phyloP scores from a whole-genome alignment of 352 stramenopile genomes.

The Thalassiosira exigua region DNA sequence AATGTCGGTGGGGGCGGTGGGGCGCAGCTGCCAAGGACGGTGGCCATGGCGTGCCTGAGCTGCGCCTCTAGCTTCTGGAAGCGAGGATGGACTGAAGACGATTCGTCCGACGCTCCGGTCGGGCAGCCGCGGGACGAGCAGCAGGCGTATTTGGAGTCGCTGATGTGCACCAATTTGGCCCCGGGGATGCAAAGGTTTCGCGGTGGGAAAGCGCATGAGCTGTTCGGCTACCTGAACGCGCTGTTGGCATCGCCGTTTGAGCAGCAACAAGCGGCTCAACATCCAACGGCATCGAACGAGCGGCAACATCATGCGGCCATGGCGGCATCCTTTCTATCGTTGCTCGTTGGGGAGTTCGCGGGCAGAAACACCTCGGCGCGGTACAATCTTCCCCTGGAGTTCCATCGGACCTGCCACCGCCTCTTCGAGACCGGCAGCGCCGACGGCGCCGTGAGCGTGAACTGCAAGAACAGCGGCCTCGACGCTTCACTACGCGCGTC shows the following conservation, averaged over 20 bases:
- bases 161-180: conserved; percentile 30
- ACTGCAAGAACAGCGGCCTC: conserved; percentile 35
- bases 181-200: conserved; percentile 29
- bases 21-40: conserved; percentile 38
- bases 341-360: conserved; percentile 74
- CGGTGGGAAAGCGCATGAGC: conserved; percentile 26
- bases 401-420: conserved; percentile 70
- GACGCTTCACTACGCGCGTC: conserved; percentile 47
- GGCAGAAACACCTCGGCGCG: conserved; percentile 63
- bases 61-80: conserved; percentile 76
- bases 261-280: conserved; percentile 15
- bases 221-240: conserved; percentile 59
- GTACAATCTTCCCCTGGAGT: conserved; percentile 78
- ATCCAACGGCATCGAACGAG: not conserved
- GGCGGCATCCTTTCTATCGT: conserved; percentile 60
- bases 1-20: not conserved
- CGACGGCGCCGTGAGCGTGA: conserved; percentile 6
- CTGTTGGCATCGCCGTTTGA: conserved; percentile 40
- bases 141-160: conserved; percentile 40
- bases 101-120: conserved; percentile 1
- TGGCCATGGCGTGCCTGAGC: conserved; percentile 66
- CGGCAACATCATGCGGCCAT: conserved; percentile 21
- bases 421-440: conserved; percentile 59
- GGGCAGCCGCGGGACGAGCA: conserved; percentile 36
- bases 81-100: conserved; percentile 58